Percentiles rank a stretch among this genome's conserved stretches.
Evolutionary conservation across 192 early-diverging fungal genomes (phyloP).

Genomic region (Spizellomyces punctatus): DNA sequence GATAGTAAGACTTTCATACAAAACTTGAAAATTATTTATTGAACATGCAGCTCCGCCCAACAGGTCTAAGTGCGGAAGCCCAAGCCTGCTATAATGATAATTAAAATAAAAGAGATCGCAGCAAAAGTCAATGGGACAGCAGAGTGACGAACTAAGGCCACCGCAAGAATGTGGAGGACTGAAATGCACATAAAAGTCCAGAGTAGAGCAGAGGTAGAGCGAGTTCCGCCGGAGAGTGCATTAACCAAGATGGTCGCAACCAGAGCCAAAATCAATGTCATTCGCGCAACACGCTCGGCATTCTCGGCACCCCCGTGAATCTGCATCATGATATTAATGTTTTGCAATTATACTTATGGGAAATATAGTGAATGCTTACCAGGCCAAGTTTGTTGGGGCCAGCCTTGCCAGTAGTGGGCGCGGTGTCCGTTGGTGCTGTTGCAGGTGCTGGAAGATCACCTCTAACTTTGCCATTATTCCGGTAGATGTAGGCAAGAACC

Average conservation of each 20-base stretch:
- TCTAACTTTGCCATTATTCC: slow-evolving; percentile 3
- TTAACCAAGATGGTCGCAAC: slow-evolving; percentile 10
- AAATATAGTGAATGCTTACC: neutral
- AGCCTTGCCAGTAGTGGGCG: neutral
- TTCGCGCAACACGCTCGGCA: slow-evolving; percentile 25
- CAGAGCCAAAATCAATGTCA: slow-evolving; percentile 20
- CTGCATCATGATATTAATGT: neutral
- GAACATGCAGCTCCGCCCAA: no score
- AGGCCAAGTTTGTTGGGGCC: neutral
- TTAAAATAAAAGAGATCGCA: slow-evolving; percentile 15
- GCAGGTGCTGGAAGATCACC: slow-evolving; percentile 2
- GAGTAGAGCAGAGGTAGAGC: slow-evolving; percentile 19
- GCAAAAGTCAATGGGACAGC: slow-evolving; percentile 15
- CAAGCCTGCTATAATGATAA: slow-evolving; percentile 22
- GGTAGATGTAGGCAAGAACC: slow-evolving; percentile 17
- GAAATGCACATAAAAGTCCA: slow-evolving; percentile 19
- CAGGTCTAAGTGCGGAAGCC: slow-evolving; percentile 2
- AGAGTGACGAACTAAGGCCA: slow-evolving; percentile 22
- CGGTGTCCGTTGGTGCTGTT: neutral
- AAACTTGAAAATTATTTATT: no score
- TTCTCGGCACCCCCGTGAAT: slow-evolving; percentile 14
- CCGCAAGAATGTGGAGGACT: slow-evolving; percentile 23
- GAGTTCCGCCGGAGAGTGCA: slow-evolving; percentile 6
- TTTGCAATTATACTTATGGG: neutral
- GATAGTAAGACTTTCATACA: no score